Evolutionary conservation across 2,329 filamentous ascomycete genomes (phyloP).

Genomic region (Fonsecaea pedrosoi): DNA sequence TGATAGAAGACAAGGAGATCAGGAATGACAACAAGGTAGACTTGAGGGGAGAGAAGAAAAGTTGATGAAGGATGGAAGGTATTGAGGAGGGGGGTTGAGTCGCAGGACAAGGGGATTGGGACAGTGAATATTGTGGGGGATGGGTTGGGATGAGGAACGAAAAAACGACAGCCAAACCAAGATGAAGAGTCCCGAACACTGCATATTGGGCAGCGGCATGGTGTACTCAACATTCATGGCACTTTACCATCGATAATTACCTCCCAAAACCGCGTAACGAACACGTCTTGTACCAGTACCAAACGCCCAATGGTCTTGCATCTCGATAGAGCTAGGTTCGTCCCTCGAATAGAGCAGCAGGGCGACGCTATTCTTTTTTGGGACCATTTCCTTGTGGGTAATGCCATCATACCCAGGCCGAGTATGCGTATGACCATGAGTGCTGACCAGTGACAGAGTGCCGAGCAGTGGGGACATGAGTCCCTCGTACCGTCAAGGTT

Average conservation of each 20-base stretch:
- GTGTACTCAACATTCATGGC: neutral
- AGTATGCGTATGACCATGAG: neutral
- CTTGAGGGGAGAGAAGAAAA: neutral
- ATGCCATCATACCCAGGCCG: neutral
- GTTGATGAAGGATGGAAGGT: neutral
- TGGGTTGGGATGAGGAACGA: neutral
- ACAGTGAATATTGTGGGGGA: neutral
- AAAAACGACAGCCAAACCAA: neutral
- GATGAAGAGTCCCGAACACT: neutral
- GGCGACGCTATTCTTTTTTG: neutral
- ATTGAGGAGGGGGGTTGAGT: neutral
- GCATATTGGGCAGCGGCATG: neutral
- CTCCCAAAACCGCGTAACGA: neutral
- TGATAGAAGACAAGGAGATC: neutral
- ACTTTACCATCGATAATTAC: constrained; percentile 1
- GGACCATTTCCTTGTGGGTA: neutral
- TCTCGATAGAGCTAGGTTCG: neutral
- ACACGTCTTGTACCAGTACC: neutral
- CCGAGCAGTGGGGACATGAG: neutral
- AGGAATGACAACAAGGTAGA: neutral
- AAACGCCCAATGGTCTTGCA: neutral
- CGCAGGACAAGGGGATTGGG: neutral
- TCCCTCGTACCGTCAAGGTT: neutral
- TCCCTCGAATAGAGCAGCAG: neutral
- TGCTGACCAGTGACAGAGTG: neutral